Conservation (phyloP, 225 moss, liverwort and hornwort genomes). For the Rhytidiadelphus loreus region DNA sequence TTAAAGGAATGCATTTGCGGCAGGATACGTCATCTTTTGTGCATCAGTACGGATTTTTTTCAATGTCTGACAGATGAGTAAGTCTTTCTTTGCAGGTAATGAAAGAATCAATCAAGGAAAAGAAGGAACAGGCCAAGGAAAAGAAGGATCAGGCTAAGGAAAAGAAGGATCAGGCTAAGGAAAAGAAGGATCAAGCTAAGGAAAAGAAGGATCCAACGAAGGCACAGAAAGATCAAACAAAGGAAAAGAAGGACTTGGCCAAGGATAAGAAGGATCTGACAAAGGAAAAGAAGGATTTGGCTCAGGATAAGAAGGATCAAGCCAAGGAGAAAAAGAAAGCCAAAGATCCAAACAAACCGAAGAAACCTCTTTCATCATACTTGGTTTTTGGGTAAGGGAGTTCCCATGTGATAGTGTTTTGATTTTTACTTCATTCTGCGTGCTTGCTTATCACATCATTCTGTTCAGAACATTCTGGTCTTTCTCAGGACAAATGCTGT, state of each 20-base stretch:
- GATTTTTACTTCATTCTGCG: neutral
- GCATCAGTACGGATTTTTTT: neutral
- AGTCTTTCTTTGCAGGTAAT: neutral
- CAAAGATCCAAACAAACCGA: constrained; percentile 81
- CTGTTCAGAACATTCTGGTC: neutral
- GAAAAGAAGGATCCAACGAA: constrained; percentile 5
- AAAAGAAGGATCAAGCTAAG: constrained; percentile 4
- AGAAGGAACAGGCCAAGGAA: constrained; percentile 3
- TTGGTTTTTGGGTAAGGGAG: constrained; percentile 54
- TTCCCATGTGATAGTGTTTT: neutral
- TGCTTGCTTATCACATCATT: neutral
- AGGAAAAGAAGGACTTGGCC: constrained; percentile 5
- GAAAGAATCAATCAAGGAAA: constrained; percentile 23
- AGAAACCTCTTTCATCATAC: constrained; percentile 76
- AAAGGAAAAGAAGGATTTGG: neutral
- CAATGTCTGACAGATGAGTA: neutral
- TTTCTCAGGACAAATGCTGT: neutral
- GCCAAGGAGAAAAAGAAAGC: constrained; percentile 54
- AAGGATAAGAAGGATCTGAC: neutral
- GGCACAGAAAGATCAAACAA: neutral
- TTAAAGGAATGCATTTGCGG: neutral
- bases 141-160: constrained; percentile 18
- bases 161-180: neutral
- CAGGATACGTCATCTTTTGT: neutral
- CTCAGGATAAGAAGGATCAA: constrained; percentile 43